Percentiles rank a stretch among this genome's conserved stretches.
Evolutionary conservation across 2,329 filamentous ascomycete genomes (phyloP).

Genomic region (Aspergillus sergii): DNA sequence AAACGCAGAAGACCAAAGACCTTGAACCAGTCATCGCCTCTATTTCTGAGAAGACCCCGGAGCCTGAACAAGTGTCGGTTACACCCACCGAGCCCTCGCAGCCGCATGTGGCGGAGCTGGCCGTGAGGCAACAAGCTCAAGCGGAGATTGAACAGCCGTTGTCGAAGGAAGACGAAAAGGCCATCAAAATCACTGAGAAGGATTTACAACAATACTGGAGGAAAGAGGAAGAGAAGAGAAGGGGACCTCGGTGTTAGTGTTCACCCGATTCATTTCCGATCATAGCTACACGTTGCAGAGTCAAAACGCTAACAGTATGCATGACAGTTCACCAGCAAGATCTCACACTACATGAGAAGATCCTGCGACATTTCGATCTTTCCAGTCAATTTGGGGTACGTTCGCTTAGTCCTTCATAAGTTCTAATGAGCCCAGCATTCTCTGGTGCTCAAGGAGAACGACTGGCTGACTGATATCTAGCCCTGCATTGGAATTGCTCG

Average conservation of each 20-base stretch:
- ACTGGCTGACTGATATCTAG: conserved; percentile 48
- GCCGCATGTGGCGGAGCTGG: conserved; percentile 38
- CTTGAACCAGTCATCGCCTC: conserved; percentile 39
- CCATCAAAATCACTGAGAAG: conserved; percentile 65
- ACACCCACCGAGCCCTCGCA: conserved; percentile 29
- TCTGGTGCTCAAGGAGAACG: background rate
- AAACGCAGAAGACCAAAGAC: conserved; percentile 36
- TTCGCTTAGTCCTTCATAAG: conserved; percentile 27
- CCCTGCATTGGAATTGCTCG: conserved; percentile 85
- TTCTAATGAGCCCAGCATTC: background rate
- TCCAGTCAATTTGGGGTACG: conserved; percentile 88
- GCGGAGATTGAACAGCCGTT: conserved; percentile 40
- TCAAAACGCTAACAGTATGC: background rate
- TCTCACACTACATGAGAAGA: conserved; percentile 75
- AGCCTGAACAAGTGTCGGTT: conserved; percentile 31
- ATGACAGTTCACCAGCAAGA: conserved; percentile 72
- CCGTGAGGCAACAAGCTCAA: conserved; percentile 52
- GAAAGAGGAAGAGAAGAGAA: conserved; percentile 68
- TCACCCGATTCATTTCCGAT: background rate
- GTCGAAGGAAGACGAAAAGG: conserved; percentile 46
- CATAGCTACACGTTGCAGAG: background rate
- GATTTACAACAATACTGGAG: conserved; percentile 80
- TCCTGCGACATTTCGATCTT: conserved; percentile 89
- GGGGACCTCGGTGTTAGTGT: conserved; percentile 58
- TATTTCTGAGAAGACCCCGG: conserved; percentile 30